phyloP scores from a whole-genome alignment of 768 basidiomycete genomes.

The Myochromella boudieri region DNA sequence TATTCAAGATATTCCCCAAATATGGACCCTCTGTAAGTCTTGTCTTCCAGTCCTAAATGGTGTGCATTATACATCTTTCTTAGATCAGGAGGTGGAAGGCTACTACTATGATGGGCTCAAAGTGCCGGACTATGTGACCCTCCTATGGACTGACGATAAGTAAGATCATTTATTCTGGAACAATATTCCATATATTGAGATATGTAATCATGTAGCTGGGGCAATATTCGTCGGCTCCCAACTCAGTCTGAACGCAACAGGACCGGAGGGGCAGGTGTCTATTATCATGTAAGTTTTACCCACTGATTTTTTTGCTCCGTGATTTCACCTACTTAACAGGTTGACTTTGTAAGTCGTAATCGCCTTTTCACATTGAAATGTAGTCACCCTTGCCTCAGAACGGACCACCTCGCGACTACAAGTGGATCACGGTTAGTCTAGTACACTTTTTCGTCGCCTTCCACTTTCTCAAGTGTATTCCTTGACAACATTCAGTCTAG shows the following conservation, averaged over 20 bases:
- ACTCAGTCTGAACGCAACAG: slow-evolving; percentile 52
- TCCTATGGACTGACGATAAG: slow-evolving; percentile 78
- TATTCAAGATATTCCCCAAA: slow-evolving; percentile 55
- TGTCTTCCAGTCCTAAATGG: background rate
- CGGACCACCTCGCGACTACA: slow-evolving; percentile 64
- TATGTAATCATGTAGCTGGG: slow-evolving; percentile 46
- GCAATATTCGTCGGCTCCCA: slow-evolving; percentile 67
- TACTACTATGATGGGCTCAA: slow-evolving; percentile 63
- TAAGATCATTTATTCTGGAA: slow-evolving; percentile 18
- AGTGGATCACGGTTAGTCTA: slow-evolving; percentile 60
- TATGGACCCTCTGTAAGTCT: slow-evolving; percentile 59
- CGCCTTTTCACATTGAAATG: background rate
- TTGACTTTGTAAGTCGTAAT: slow-evolving; percentile 42
- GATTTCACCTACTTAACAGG: slow-evolving; percentile 24
- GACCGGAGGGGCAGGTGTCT: slow-evolving; percentile 68
- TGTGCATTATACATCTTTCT: background rate
- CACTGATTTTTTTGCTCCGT: background rate
- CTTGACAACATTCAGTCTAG: slow-evolving; percentile 34
- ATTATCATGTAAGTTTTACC: slow-evolving; percentile 54
- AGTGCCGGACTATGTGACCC: slow-evolving; percentile 60
- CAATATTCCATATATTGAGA: background rate
- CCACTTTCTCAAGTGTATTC: background rate
- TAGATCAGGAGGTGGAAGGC: slow-evolving; percentile 61
- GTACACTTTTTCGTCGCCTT: background rate
- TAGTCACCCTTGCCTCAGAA: slow-evolving; percentile 34